Conservation (phyloP, 768 basidiomycete species). For the Leucocoprinus birnbaumii region DNA sequence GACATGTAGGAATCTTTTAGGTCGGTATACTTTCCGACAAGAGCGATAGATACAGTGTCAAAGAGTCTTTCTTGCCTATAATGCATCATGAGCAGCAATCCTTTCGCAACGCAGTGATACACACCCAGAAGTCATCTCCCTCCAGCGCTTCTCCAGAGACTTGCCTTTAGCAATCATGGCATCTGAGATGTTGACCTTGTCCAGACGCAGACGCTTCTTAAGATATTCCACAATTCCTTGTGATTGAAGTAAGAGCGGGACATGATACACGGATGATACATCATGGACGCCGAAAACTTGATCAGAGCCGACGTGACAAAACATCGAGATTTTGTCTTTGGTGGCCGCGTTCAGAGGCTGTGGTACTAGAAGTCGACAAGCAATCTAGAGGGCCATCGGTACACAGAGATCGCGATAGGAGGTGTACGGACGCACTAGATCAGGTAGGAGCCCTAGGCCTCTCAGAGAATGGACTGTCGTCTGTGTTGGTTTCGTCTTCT, state of each 20-base stretch:
- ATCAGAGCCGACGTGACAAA: conserved; percentile 90
- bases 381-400: conserved; percentile 56
- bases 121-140: conserved; percentile 76
- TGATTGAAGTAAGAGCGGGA: conserved; percentile 85
- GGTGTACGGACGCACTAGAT: conserved; percentile 60
- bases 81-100: neutral
- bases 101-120: conserved; percentile 17
- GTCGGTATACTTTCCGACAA: conserved; percentile 97
- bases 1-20: conserved; percentile 99
- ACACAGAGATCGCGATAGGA: neutral
- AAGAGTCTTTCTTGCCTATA: conserved; percentile 89
- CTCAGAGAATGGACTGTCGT: conserved; percentile 93
- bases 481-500: conserved; percentile 99
- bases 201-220: conserved; percentile 75
- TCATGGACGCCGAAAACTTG: conserved; percentile 96
- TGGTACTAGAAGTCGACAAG: conserved; percentile 82
- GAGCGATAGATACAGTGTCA: conserved; percentile 83
- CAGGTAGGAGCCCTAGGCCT: conserved; percentile 89
- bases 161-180: conserved; percentile 60
- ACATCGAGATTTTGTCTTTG: conserved; percentile 98
- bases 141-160: conserved; percentile 76
- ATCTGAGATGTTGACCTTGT: conserved; percentile 47
- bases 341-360: conserved; percentile 81
- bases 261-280: conserved; percentile 95
- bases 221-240: conserved; percentile 92